Conservation (phyloP, 2,329 filamentous ascomycete species). For the Pseudogymnoascus sp. region DNA sequence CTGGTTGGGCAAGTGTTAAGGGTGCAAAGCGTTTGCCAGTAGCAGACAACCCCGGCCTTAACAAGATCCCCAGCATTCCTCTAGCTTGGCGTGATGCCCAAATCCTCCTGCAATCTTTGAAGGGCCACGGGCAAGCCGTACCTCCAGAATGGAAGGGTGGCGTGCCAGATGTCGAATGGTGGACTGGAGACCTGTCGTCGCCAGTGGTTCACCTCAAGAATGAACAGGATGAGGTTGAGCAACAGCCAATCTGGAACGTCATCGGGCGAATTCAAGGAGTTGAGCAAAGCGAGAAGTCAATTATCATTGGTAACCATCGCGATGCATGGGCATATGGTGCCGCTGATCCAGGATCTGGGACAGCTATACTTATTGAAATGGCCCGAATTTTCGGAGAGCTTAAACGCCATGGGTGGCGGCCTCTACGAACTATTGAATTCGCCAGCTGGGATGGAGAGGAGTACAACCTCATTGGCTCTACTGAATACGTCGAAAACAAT, state of each 20-base stretch:
- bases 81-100: constrained; percentile 86
- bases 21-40: constrained; percentile 59
- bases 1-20: constrained; percentile 71
- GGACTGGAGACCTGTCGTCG: constrained; percentile 69
- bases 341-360: constrained; percentile 78
- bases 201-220: constrained; percentile 79
- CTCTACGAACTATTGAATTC: constrained; percentile 91
- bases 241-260: constrained; percentile 88
- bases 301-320: constrained; percentile 88
- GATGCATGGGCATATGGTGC: constrained; percentile 90
- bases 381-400: constrained; percentile 79
- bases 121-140: constrained; percentile 65
- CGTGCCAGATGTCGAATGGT: constrained; percentile 73
- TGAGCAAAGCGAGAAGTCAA: constrained; percentile 74
- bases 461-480: constrained; percentile 90
- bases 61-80: constrained; percentile 82
- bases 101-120: constrained; percentile 65
- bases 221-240: constrained; percentile 73
- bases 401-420: constrained; percentile 72
- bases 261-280: constrained; percentile 77
- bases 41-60: constrained; percentile 65
- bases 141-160: constrained; percentile 69
- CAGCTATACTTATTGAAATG: constrained; percentile 85
- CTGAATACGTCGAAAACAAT: constrained; percentile 87
- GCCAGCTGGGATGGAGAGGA: constrained; percentile 93